A percentile compares a stretch with the other conserved stretches of the same genome.
phyloP scores from a whole-genome alignment of 441 rosid genomes.

The Eruca vesicaria region DNA sequence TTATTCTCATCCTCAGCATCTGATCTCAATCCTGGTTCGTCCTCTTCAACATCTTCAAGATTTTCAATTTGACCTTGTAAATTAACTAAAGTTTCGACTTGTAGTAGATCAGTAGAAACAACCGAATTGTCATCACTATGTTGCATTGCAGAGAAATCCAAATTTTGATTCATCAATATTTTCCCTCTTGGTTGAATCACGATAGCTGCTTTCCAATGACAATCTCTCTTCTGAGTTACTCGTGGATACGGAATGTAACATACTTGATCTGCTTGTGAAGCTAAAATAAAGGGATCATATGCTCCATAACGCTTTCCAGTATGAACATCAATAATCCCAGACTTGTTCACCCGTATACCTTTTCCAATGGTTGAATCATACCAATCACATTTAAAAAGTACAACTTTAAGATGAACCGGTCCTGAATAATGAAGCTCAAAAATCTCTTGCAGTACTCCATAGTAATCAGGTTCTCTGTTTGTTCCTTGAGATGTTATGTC shows the following conservation, averaged over 20 bases:
- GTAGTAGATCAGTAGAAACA: background rate
- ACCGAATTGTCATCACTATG: background rate
- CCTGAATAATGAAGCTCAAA: background rate
- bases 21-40: background rate
- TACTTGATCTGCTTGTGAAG: background rate
- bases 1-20: background rate
- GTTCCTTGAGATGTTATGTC: background rate
- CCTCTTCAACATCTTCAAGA: background rate
- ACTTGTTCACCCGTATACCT: background rate
- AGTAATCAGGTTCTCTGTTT: background rate
- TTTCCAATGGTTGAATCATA: background rate
- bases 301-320: background rate
- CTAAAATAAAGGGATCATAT: background rate
- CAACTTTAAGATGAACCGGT: background rate
- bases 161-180: background rate
- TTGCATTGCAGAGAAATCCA: background rate
- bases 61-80: background rate
- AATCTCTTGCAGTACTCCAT: background rate
- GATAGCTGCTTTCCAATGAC: too few relatives aligned
- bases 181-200: background rate
- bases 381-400: background rate
- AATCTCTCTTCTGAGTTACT: background rate
- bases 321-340: background rate
- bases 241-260: background rate
- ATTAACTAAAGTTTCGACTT: background rate